phyloP scores from a whole-genome alignment of 1,284 basidiomycete species.

The Anthracocystis setariae region DNA sequence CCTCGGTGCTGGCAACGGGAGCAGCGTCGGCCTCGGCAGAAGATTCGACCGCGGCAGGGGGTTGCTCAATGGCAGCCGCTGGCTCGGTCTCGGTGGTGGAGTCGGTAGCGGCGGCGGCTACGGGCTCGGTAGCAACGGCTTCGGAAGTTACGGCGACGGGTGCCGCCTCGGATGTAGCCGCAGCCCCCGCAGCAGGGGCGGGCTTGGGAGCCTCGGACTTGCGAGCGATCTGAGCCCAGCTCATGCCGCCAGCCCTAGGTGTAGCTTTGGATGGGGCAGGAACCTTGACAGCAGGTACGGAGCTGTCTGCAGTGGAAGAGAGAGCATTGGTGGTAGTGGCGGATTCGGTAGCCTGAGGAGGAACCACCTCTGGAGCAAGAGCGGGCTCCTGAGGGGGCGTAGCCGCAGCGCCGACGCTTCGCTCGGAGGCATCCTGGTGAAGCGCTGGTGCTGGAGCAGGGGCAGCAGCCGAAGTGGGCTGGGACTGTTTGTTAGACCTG shows the following conservation, averaged over 20 bases:
- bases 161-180: conserved; percentile 14
- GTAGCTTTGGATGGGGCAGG: conserved; percentile 43
- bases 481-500: conserved; percentile 36
- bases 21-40: conserved; percentile 12
- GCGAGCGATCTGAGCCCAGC: conserved; percentile 67
- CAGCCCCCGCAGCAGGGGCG: conserved; percentile 18
- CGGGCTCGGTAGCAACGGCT: conserved; percentile 13
- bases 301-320: conserved; percentile 26
- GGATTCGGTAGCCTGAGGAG: conserved; percentile 30
- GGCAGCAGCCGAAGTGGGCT: conserved; percentile 30
- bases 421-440: conserved; percentile 25
- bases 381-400: conserved; percentile 16
- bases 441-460: conserved; percentile 39
- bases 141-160: conserved; percentile 15
- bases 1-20: conserved; percentile 10
- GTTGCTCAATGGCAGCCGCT: conserved; percentile 7
- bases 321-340: conserved; percentile 44
- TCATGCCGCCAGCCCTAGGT: conserved; percentile 51
- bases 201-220: conserved; percentile 59
- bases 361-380: conserved; percentile 16
- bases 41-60: conserved; percentile 12
- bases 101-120: conserved; percentile 7
- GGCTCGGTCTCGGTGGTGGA: conserved; percentile 18
- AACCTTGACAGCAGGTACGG: conserved; percentile 47
- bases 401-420: conserved; percentile 12